phyloP scores from a whole-genome alignment of 257 asterid genomes.

The Solanum piurae region DNA sequence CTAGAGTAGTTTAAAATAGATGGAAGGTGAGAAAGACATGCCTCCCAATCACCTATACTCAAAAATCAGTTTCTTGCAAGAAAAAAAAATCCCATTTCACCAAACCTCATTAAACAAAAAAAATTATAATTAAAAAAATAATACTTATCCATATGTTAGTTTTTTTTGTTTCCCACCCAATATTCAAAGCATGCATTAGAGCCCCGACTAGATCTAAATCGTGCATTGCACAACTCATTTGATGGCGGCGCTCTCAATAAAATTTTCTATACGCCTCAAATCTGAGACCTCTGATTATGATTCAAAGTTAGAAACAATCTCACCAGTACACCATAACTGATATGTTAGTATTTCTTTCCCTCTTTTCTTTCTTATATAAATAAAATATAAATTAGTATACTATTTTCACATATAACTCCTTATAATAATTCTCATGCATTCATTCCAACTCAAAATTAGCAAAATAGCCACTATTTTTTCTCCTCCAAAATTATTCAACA shows the following conservation, averaged over 20 bases:
- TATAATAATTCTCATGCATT: conserved; percentile 34
- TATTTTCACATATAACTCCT: neutral
- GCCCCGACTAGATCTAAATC: no score
- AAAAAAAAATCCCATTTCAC: conserved; percentile 44
- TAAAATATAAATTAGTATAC: neutral
- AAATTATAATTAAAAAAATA: neutral
- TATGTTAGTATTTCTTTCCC: neutral
- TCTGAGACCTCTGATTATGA: no score
- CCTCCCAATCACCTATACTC: conserved; percentile 35
- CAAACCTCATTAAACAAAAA: conserved; percentile 16
- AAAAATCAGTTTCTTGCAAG: conserved; percentile 17
- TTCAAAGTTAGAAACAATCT: accelerated
- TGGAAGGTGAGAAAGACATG: conserved; percentile 26
- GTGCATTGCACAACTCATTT: accelerated
- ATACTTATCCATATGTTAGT: neutral
- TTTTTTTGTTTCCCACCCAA: no score
- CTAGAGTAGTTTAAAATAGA: neutral
- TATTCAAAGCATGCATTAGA: no score
- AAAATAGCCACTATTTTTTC: conserved; percentile 14
- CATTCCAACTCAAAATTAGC: conserved; percentile 23
- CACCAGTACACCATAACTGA: neutral
- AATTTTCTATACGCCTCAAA: no score
- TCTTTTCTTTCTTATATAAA: neutral
- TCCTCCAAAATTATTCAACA: conserved; percentile 17
- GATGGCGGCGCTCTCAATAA: no score